Conservation (phyloP, 2,329 filamentous ascomycete genomes). For the Curvularia sp. region DNA sequence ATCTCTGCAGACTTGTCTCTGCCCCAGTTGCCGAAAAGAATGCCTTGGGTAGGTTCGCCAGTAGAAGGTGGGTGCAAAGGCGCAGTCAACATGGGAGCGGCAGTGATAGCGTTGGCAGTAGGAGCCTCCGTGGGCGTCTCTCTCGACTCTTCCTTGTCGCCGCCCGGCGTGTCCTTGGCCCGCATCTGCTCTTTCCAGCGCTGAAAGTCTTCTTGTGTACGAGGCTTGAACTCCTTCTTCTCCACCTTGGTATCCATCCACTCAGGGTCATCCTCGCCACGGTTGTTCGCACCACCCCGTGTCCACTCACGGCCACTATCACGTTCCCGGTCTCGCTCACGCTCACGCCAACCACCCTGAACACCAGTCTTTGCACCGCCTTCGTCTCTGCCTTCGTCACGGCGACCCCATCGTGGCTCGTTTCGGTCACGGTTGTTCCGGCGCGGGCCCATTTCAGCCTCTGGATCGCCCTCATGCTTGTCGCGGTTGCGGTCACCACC, state of each 20-base stretch:
- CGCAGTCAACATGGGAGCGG: constrained; percentile 51
- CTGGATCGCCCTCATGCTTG: constrained; percentile 47
- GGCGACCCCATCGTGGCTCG: constrained; percentile 74
- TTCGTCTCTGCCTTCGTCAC: constrained; percentile 62
- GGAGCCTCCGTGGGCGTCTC: constrained; percentile 29
- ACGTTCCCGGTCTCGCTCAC: constrained; percentile 45
- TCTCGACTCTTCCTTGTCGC: constrained; percentile 56
- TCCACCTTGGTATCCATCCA: constrained; percentile 77
- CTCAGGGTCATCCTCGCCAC: constrained; percentile 74
- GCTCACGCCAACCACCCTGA: constrained; percentile 66
- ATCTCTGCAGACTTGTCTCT: constrained; percentile 57
- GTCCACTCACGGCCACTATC: constrained; percentile 62
- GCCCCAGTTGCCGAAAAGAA: constrained; percentile 73
- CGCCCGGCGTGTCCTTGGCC: constrained; percentile 60
- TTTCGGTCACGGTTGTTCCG: constrained; percentile 70
- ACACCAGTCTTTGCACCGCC: constrained; percentile 53
- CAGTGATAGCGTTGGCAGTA: constrained; percentile 28
- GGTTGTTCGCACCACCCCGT: constrained; percentile 59
- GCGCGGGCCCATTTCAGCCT: constrained; percentile 59
- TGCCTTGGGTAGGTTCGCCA: constrained; percentile 73
- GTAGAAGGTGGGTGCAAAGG: constrained; percentile 64
- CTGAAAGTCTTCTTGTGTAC: constrained; percentile 90
- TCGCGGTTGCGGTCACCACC: constrained; percentile 61
- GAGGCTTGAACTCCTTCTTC: constrained; percentile 72
- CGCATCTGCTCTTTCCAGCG: constrained; percentile 95